These are phyloP conservation scores for Sphaerostilbella broomeana DNA, from an alignment of 2,329 filamentous ascomycete species.

Conservation along the genomic window DNA sequence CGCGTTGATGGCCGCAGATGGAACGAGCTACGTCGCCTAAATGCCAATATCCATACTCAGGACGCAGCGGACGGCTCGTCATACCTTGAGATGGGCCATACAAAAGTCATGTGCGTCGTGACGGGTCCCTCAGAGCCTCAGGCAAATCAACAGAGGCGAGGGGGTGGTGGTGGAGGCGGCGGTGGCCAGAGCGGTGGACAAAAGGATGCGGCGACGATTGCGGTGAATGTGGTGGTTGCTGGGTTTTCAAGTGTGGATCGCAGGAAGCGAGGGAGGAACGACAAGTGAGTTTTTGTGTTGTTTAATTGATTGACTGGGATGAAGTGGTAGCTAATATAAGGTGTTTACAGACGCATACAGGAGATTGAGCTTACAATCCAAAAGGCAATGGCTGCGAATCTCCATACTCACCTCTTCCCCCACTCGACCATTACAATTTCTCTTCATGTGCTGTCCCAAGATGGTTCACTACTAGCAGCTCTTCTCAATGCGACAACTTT, in stretches of 20 bases:
- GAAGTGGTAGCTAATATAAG: neutral
- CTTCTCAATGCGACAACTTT: constrained; percentile 88
- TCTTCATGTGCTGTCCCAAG: constrained; percentile 81
- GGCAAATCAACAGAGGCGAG: constrained; percentile 31
- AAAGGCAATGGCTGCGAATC: constrained; percentile 65
- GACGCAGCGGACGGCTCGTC: constrained; percentile 87
- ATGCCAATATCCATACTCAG: constrained; percentile 87
- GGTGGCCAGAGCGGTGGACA: constrained; percentile 31
- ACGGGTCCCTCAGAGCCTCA: constrained; percentile 70
- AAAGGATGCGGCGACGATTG: constrained; percentile 51
- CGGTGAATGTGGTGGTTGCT: constrained; percentile 76
- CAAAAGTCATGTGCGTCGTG: constrained; percentile 90
- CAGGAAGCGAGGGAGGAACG: constrained; percentile 65
- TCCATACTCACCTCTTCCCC: constrained; percentile 85
- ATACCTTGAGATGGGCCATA: constrained; percentile 96
- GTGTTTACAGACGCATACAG: constrained; percentile 57
- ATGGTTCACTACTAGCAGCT: constrained; percentile 83
- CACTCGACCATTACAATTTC: constrained; percentile 78
- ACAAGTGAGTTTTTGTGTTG: constrained; percentile 57
- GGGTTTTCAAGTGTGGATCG: constrained; percentile 85
- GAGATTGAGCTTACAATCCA: constrained; percentile 77
- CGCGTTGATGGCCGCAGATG: constrained; percentile 81
- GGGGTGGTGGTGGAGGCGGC: constrained; percentile 21
- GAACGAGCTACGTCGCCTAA: constrained; percentile 89
- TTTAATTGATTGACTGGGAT: no score